Evolutionary conservation across 768 basidiomycete genomes (phyloP), one percentile per base, ranked within the genome.

Genomic region (Neoboletus magnificus): DNA sequence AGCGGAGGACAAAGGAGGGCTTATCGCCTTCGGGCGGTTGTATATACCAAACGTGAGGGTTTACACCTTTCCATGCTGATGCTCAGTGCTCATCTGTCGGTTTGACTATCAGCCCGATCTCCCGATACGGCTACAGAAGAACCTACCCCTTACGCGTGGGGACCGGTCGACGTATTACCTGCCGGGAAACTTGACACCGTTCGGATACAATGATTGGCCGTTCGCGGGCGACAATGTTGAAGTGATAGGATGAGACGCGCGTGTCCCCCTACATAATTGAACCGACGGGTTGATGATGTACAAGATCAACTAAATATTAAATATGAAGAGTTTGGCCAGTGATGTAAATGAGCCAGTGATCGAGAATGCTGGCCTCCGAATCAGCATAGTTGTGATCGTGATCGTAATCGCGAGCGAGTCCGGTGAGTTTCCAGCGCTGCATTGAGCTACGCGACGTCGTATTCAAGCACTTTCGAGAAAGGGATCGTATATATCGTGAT

Each of bases 31-130:
- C 25, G 77, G 73, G 5, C 63, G 78, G 25, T 52, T 56, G 16
- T 77, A 71, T 48, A 70, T 77, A 12, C 41, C 75, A 4, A 77
- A 76, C 49, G 76, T 79, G 55, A 53, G 76, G 11, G 61, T 18
- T 35, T n/a, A 6, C 42, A 3, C 10, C 4, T 30, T 48, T 35
- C 22, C 4, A n/a, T 30, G 37, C 23, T 20, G 16, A 2, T 10
- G 10, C 20, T 8, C 7, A 16, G 3, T 36, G n/a, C 37, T 44
- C 2, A 54, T n/a, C 13, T 18, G 4, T 6, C 1, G 4, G n/a
- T 13, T 6, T 11, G 15, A 32, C 43, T 9, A 18, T 22, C 25
- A 71, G 72, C 71, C 71, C 10, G 73, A 74, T 50, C 65, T 74
- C 4, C 73, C 73, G 1, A 44, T 53, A n/a, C 64, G 73, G 8